phyloP scores from a whole-genome alignment of 441 rosid genomes.

The Daphne laureola region DNA sequence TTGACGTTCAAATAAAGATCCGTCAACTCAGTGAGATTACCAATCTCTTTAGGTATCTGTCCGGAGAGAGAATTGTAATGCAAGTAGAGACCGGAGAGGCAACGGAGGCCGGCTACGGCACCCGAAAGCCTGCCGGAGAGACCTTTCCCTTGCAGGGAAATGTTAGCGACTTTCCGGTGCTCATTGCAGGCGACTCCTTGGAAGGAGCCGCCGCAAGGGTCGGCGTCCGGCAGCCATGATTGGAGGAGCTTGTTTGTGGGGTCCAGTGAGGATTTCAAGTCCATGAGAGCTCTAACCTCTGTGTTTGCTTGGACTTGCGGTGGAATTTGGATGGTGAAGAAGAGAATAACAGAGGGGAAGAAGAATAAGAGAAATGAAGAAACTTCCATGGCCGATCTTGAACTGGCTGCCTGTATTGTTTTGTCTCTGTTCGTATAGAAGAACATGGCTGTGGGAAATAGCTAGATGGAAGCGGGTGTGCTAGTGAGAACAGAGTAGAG shows the following conservation, averaged over 20 bases:
- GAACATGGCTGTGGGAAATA: constrained; percentile 1
- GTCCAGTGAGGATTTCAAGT: constrained; percentile 51
- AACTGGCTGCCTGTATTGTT: background rate
- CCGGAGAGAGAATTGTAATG: constrained; percentile 56
- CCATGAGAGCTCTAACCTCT: constrained; percentile 71
- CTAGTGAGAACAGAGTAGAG: constrained; percentile 19
- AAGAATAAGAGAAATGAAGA: constrained; percentile 8
- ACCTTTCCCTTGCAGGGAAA: constrained; percentile 53
- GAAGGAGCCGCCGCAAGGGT: constrained; percentile 53
- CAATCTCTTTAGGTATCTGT: constrained; percentile 46
- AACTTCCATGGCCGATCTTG: constrained; percentile 19
- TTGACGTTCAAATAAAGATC: constrained; percentile 63
- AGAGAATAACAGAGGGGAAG: constrained; percentile 19
- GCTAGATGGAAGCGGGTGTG: constrained; percentile 14
- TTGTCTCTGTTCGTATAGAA: background rate
- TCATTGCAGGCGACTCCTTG: constrained; percentile 54
- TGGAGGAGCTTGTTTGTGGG: constrained; percentile 42
- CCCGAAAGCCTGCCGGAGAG: constrained; percentile 42
- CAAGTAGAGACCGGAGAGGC: constrained; percentile 54
- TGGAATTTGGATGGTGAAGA: constrained; percentile 17
- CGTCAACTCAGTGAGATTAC: constrained; percentile 32
- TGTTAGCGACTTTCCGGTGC: constrained; percentile 46
- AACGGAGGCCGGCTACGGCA: constrained; percentile 42
- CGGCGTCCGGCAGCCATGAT: constrained; percentile 46
- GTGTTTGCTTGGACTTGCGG: constrained; percentile 33